Evolutionary conservation across 805 yeast species (phyloP).

Genomic region (Kazachstania bromeliacearum): DNA sequence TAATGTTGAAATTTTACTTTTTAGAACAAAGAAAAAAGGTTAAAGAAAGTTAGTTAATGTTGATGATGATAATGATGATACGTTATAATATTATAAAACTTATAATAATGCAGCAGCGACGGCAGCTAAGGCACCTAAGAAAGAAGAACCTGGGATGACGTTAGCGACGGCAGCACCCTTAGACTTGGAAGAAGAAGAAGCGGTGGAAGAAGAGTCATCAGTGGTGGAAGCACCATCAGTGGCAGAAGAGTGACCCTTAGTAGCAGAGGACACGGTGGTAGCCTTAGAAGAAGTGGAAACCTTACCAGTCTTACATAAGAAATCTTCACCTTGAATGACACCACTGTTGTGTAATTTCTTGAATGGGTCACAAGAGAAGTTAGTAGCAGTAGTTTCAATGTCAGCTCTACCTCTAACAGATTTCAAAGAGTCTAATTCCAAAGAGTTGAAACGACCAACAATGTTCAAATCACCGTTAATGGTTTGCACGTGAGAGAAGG

Average conservation of each 20-base stretch:
- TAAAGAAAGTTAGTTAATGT: too few species aligned
- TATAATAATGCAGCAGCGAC: constrained; percentile 43
- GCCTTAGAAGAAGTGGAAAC: constrained; percentile 37
- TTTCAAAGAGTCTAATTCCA: constrained; percentile 61
- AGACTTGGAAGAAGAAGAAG: constrained; percentile 3
- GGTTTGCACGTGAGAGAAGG: constrained; percentile 62
- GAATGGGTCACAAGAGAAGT: constrained; percentile 74
- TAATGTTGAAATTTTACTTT: not conserved
- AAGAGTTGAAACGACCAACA: constrained; percentile 71
- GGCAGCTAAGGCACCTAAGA: constrained; percentile 39
- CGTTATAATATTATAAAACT: not conserved
- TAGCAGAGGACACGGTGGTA: constrained; percentile 23
- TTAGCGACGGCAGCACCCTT: constrained; percentile 7
- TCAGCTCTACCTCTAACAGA: constrained; percentile 89
- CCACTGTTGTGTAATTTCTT: constrained; percentile 62
- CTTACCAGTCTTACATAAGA: constrained; percentile 60
- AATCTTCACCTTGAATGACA: constrained; percentile 84
- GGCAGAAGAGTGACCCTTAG: constrained; percentile 18
- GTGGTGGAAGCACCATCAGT: constrained; percentile 21
- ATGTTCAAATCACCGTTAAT: constrained; percentile 84
- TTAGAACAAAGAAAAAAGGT: not conserved
- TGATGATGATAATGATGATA: too few species aligned
- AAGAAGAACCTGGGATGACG: constrained; percentile 2
- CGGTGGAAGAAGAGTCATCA: constrained; percentile 7
- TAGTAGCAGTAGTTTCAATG: constrained; percentile 58